Evolutionary conservation across 768 basidiomycete species (phyloP).

Genomic region (Termitomyces sp.): DNA sequence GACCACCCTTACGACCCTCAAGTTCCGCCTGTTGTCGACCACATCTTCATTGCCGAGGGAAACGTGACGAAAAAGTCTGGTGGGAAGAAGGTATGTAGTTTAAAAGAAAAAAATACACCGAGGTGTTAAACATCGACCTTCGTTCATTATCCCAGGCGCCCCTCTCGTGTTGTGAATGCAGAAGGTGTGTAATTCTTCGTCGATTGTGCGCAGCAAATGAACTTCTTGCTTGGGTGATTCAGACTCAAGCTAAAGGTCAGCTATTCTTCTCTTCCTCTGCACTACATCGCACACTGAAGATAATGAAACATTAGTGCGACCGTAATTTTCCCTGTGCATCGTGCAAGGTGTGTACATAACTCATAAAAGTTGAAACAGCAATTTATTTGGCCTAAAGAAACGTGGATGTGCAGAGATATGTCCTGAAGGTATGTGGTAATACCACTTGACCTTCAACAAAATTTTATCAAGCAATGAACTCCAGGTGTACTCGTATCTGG

Average conservation of each 20-base stretch:
- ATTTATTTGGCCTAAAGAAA: slow-evolving; percentile 30
- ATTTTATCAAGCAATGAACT: background rate
- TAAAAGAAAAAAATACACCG: background rate
- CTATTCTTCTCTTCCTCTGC: slow-evolving; percentile 3
- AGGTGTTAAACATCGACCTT: slow-evolving; percentile 1
- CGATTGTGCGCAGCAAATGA: background rate
- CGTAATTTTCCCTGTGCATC: slow-evolving; percentile 46
- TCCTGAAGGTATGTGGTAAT: slow-evolving; percentile 43
- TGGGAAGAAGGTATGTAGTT: slow-evolving; percentile 38
- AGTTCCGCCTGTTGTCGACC: slow-evolving; percentile 30
- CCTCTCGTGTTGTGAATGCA: slow-evolving; percentile 59
- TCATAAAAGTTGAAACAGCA: slow-evolving; percentile 4
- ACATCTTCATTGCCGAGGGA: slow-evolving; percentile 47
- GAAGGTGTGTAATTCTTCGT: slow-evolving; percentile 34
- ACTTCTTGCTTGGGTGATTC: background rate
- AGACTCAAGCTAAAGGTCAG: slow-evolving; percentile 57
- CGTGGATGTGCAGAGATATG: slow-evolving; percentile 64
- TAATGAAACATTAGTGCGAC: slow-evolving; percentile 32
- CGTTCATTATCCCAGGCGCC: slow-evolving; percentile 30
- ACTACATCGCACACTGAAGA: slow-evolving; percentile 7
- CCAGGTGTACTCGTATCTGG: slow-evolving; percentile 60
- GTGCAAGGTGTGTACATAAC: slow-evolving; percentile 26
- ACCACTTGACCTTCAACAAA: background rate
- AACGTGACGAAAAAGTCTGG: slow-evolving; percentile 38
- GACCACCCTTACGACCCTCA: slow-evolving; percentile 17